phyloP scores from a whole-genome alignment of 306 rosid species.

The Sindora glabra region DNA sequence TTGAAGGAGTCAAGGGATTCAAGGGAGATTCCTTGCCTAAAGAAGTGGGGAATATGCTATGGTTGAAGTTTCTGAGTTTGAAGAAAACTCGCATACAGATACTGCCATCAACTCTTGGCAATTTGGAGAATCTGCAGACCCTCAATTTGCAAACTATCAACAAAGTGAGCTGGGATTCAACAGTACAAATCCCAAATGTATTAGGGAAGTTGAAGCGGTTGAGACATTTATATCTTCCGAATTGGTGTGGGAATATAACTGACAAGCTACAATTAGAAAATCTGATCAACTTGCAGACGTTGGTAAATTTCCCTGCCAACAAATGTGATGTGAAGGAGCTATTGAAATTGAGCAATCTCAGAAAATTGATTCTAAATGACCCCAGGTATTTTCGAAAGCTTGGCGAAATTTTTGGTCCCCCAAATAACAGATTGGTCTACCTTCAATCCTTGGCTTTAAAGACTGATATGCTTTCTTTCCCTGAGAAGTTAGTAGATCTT shows the following conservation, averaged over 20 bases:
- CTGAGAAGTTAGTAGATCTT: constrained; percentile 20
- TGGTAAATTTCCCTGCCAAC: constrained; percentile 41
- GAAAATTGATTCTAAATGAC: constrained; percentile 38
- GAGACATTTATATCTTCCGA: constrained; percentile 56
- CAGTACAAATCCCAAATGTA: constrained; percentile 31
- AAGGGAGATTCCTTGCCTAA: constrained; percentile 22
- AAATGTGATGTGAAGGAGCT: constrained; percentile 27
- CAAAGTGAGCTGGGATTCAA: constrained; percentile 10
- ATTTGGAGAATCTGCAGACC: constrained; percentile 38
- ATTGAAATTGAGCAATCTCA: constrained; percentile 24
- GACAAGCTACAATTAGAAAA: constrained; percentile 18
- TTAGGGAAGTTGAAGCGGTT: constrained; percentile 26
- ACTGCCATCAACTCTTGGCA: constrained; percentile 33
- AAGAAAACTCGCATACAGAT: not conserved
- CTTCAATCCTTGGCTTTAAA: constrained; percentile 33
- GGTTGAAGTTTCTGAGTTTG: constrained; percentile 37
- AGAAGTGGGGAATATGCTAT: constrained; percentile 38
- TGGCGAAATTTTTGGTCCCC: constrained; percentile 17
- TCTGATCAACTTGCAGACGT: constrained; percentile 34
- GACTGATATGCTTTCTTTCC: constrained; percentile 30
- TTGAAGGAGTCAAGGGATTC: constrained; percentile 30
- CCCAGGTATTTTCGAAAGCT: constrained; percentile 30
- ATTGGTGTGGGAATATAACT: constrained; percentile 27
- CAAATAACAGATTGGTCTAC: constrained; percentile 1
- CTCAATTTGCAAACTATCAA: constrained; percentile 34